Conservation (phyloP, 2,329 filamentous ascomycete genomes). For the Aspergillus sp. region DNA sequence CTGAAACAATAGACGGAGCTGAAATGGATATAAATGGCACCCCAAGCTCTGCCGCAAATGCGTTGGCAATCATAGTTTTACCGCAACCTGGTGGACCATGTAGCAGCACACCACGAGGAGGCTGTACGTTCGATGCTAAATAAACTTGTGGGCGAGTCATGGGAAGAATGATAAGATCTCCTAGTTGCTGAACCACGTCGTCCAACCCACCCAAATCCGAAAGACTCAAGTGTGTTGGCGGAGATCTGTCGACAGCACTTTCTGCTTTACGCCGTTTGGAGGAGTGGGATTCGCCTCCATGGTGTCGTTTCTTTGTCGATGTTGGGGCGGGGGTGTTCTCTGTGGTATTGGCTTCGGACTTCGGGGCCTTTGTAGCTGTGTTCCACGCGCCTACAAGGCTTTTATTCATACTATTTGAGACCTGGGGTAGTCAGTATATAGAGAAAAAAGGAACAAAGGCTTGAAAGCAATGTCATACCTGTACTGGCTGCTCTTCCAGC, state of each 20-base stretch:
- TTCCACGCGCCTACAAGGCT: constrained; percentile 63
- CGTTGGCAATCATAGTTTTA: constrained; percentile 81
- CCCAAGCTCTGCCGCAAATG: constrained; percentile 72
- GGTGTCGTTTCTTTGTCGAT: constrained; percentile 56
- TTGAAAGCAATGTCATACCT: constrained; percentile 23
- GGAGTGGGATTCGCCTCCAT: constrained; percentile 63
- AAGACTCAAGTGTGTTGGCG: constrained; percentile 67
- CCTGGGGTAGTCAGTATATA: constrained; percentile 35
- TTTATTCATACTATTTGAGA: constrained; percentile 65
- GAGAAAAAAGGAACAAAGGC: background rate
- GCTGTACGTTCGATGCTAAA: constrained; percentile 63
- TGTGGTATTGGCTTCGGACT: constrained; percentile 27
- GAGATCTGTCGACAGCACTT: constrained; percentile 59
- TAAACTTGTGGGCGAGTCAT: constrained; percentile 69
- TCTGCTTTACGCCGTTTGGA: constrained; percentile 64
- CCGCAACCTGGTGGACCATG: constrained; percentile 84
- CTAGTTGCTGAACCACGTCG: constrained; percentile 66
- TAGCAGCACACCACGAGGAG: constrained; percentile 72
- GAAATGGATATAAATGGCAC: constrained; percentile 81
- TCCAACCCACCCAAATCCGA: constrained; percentile 76
- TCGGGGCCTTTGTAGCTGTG: constrained; percentile 37
- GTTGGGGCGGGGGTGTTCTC: constrained; percentile 30
- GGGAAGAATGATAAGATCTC: constrained; percentile 71
- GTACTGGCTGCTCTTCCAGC: constrained; percentile 38
- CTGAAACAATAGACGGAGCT: constrained; percentile 76